A percentile compares a stretch with the other conserved stretches of the same genome.
phyloP scores from a whole-genome alignment of 139 green algal species.

The Tetradesmus lagerheimii region DNA sequence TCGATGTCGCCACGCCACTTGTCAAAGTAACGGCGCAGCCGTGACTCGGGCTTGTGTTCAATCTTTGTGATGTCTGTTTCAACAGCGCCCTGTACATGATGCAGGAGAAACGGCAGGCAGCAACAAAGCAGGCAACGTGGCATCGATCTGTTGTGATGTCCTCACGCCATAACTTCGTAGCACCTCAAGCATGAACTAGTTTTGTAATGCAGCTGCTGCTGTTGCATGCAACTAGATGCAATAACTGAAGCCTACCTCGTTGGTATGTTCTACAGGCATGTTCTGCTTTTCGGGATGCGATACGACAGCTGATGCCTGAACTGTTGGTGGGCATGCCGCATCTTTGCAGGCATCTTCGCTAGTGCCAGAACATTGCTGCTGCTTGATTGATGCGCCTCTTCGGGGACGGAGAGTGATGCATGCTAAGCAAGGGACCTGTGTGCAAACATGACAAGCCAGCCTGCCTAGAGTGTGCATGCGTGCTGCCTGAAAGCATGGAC shows the following conservation, averaged over 20 bases:
- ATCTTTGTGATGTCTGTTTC: slow-evolving; percentile 17
- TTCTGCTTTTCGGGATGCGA: neutral
- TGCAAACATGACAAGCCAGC: neutral
- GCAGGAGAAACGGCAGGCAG: neutral
- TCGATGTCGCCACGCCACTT: slow-evolving; percentile 44
- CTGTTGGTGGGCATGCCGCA: neutral
- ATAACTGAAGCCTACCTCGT: no score
- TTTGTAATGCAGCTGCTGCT: neutral
- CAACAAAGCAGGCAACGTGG: neutral
- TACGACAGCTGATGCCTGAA: neutral
- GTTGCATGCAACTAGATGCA: neutral
- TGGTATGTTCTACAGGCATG: neutral
- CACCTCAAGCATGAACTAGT: neutral
- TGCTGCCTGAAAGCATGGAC: neutral
- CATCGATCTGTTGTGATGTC: no score
- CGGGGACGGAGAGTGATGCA: neutral
- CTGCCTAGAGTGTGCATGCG: neutral
- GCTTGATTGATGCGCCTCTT: neutral
- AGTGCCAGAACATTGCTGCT: neutral
- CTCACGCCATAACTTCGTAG: no score
- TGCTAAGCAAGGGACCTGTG: neutral
- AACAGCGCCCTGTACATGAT: neutral
- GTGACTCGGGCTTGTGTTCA: neutral
- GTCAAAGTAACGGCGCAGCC: slow-evolving; percentile 6
- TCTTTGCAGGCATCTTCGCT: neutral